These are phyloP conservation scores for Oryza officinalis DNA, from an alignment of 176 grass and related monocot species.

Conservation along the genomic window DNA sequence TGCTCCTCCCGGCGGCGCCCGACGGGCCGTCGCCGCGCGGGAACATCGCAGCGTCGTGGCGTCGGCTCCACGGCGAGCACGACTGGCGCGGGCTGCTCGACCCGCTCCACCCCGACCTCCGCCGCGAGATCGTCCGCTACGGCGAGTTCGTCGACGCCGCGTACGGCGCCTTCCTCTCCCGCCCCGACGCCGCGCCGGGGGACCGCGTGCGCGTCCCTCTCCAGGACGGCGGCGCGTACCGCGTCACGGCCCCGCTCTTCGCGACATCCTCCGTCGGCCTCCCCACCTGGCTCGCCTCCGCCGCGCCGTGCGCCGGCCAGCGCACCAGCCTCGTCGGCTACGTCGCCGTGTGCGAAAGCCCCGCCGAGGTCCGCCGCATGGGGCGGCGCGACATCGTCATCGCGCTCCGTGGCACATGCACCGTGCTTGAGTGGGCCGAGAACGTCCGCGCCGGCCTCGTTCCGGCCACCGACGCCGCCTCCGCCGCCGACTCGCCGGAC, in stretches of 20 bases:
- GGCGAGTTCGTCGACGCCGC: slow-evolving; percentile 65
- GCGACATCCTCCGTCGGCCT: slow-evolving; percentile 44
- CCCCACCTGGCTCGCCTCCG: slow-evolving; percentile 36
- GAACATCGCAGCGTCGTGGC: slow-evolving; percentile 45
- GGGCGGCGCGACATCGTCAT: slow-evolving; percentile 67
- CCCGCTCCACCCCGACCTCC: slow-evolving; percentile 62
- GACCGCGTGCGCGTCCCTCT: slow-evolving; percentile 22
- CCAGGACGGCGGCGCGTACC: slow-evolving; percentile 45
- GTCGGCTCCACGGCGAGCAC: slow-evolving; percentile 38
- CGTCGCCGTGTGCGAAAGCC: slow-evolving; percentile 57
- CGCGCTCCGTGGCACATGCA: slow-evolving; percentile 69
- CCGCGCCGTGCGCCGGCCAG: slow-evolving; percentile 41
- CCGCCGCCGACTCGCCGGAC: not conserved
- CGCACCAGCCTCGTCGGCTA: slow-evolving; percentile 58
- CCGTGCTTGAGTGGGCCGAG: slow-evolving; percentile 72
- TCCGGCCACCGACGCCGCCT: not conserved
- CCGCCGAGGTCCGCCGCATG: slow-evolving; percentile 57
- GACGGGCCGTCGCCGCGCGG: slow-evolving; percentile 51
- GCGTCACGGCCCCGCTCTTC: slow-evolving; percentile 55
- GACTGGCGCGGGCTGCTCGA: slow-evolving; percentile 56
- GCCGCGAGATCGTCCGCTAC: slow-evolving; percentile 65
- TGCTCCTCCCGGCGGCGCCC: slow-evolving; percentile 42
- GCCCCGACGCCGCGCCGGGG: slow-evolving; percentile 38
- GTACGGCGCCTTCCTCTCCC: slow-evolving; percentile 52
- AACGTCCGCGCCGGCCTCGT: slow-evolving; percentile 63